Conservation (phyloP, 257 asterid species). For the Orobanche coerulescens region DNA sequence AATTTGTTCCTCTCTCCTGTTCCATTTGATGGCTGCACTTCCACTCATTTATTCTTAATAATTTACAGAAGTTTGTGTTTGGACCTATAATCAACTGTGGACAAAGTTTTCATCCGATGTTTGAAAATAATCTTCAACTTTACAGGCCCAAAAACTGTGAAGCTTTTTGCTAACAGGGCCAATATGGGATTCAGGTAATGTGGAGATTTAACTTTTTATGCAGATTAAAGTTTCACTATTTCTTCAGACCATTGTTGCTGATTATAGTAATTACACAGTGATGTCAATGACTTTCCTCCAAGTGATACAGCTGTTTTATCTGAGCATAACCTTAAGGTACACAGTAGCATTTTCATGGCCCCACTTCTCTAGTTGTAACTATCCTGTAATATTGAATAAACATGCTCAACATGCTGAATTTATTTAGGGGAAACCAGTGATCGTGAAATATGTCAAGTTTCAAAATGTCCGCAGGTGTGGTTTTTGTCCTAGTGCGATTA, state of each 20-base stretch:
- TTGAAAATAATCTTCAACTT: neutral
- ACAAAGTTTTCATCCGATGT: neutral
- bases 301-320: slow-evolving; percentile 51
- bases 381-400: slow-evolving; percentile 7
- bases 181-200: slow-evolving; percentile 91
- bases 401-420: slow-evolving; percentile 13
- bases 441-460: slow-evolving; percentile 71
- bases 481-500: slow-evolving; percentile 6
- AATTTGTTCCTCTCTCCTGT: neutral
- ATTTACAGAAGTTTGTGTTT: neutral
- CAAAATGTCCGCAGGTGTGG: slow-evolving; percentile 79
- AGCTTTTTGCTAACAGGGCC: slow-evolving; percentile 67
- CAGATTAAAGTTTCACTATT: neutral
- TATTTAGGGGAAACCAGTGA: slow-evolving; percentile 58
- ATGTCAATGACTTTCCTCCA: slow-evolving; percentile 66
- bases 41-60: neutral
- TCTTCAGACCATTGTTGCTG: neutral
- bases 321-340: slow-evolving; percentile 78
- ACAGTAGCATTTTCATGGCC: slow-evolving; percentile 13
- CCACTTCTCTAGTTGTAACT: neutral
- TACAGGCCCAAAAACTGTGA: slow-evolving; percentile 69
- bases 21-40: neutral
- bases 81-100: slow-evolving; percentile 1
- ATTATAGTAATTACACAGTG: slow-evolving; percentile 35
- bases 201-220: slow-evolving; percentile 1